Evolutionary conservation across 495 filamentous ascomycete genomes (phyloP).

Genomic region (Hypoxylon fuscum): DNA sequence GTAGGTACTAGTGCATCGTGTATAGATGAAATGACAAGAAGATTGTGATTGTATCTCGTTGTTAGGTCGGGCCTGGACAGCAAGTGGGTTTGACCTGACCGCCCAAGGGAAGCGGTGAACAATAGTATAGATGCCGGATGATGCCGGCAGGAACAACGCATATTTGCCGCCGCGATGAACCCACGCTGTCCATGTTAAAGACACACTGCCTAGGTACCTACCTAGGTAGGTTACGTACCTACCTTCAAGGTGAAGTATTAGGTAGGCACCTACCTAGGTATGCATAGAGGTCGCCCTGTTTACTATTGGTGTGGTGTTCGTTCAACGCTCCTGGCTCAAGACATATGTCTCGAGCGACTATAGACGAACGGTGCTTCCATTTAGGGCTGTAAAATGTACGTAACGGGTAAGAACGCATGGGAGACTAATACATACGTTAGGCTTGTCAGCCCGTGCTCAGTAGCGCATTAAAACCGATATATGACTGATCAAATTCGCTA

Average conservation of each 20-base stretch:
- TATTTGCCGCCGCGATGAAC: conserved; percentile 30
- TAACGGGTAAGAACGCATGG: conserved; percentile 19
- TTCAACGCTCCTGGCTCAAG: conserved; percentile 5
- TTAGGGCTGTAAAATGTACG: conserved; percentile 24
- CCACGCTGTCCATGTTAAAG: conserved; percentile 22
- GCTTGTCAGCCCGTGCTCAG: conserved; percentile 17
- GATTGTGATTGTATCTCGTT: conserved; percentile 28
- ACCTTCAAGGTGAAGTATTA: too few species aligned
- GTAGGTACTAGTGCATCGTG: conserved; percentile 2
- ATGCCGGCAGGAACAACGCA: conserved; percentile 31
- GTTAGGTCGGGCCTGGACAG: conserved; percentile 37
- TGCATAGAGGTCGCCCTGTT: too few species aligned
- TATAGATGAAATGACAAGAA: conserved; percentile 28
- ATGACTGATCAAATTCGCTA: conserved; percentile 40
- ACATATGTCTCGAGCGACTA: background rate
- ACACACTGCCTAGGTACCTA: conserved; percentile 9
- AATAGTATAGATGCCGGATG: conserved; percentile 35
- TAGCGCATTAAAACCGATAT: conserved; percentile 37
- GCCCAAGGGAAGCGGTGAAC: conserved; percentile 35
- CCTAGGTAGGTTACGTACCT: conserved; percentile 4
- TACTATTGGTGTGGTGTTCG: too few species aligned
- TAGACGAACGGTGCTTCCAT: conserved; percentile 17
- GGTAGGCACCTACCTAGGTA: too few species aligned
- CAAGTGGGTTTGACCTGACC: conserved; percentile 30
- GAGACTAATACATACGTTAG: conserved; percentile 18